These are phyloP conservation scores for Exophiala mesophila DNA, from an alignment of 2,329 filamentous ascomycete species.

Conservation along the genomic window DNA sequence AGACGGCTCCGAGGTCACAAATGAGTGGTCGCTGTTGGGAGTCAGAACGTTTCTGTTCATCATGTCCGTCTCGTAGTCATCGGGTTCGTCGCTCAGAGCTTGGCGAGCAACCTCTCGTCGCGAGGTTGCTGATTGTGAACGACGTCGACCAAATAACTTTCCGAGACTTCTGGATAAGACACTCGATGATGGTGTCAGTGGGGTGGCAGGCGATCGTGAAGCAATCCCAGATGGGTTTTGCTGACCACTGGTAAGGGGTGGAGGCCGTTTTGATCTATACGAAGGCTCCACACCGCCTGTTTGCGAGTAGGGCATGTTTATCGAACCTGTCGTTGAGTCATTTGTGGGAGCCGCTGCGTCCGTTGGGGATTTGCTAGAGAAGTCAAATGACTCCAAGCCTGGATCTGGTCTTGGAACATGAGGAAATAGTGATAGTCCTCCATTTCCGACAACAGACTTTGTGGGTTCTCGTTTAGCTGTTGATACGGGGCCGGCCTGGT, in stretches of 20 bases:
- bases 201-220: conserved; percentile 10
- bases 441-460: too few species aligned
- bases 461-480: too few species aligned
- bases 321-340: too few species aligned
- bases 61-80: conserved; percentile 7
- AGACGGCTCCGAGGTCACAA: conserved; percentile 16
- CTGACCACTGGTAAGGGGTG: conserved; percentile 16
- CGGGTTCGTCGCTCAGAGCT: conserved; percentile 23
- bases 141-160: conserved; percentile 21
- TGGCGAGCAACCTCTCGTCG: conserved; percentile 16
- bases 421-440: too few species aligned
- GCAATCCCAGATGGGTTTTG: conserved; percentile 4
- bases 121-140: conserved; percentile 18
- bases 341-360: too few species aligned
- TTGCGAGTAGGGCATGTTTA: too few species aligned
- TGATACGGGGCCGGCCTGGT: too few species aligned
- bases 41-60: conserved; percentile 8
- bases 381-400: too few species aligned
- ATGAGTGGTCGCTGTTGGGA: conserved; percentile 13
- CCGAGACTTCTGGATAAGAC: conserved; percentile 15
- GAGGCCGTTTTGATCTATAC: conserved; percentile 23
- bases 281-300: conserved; percentile 13
- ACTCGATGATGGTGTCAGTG: conserved; percentile 16
- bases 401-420: too few species aligned
- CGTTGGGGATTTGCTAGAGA: too few species aligned